These are phyloP conservation scores for Musa beccarii DNA, from an alignment of 176 grass and related monocot genomes.

Conservation along the genomic window DNA sequence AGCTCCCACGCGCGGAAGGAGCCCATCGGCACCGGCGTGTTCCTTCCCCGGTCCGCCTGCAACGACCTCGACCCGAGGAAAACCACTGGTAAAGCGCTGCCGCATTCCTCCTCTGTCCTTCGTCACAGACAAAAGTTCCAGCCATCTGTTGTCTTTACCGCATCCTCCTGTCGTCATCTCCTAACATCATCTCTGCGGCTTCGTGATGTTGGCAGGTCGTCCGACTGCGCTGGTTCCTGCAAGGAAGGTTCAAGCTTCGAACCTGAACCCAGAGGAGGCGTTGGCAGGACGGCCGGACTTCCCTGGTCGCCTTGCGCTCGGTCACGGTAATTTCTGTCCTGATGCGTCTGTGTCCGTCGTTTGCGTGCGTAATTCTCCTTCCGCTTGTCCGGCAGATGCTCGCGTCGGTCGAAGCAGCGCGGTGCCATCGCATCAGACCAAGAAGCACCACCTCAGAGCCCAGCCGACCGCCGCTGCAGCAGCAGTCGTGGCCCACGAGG, in stretches of 20 bases:
- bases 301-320: neutral
- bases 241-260: neutral
- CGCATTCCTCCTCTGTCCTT: neutral
- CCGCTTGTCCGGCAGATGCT: conserved; percentile 14
- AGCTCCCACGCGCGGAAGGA: conserved; percentile 42
- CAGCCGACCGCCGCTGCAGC: neutral
- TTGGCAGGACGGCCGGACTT: neutral
- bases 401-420: conserved; percentile 51
- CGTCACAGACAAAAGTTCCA: neutral
- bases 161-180: neutral
- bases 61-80: conserved; percentile 26
- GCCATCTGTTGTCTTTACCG: no score
- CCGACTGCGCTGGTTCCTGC: neutral
- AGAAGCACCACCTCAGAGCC: neutral
- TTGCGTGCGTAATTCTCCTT: neutral
- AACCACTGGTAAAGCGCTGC: conserved; percentile 32
- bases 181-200: neutral
- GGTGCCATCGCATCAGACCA: conserved; percentile 39
- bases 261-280: neutral
- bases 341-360: no score
- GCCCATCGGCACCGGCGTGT: conserved; percentile 73
- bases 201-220: neutral
- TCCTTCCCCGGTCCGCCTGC: conserved; percentile 41
- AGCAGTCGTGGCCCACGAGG: conserved; percentile 27
- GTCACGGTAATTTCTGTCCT: neutral